A percentile compares a stretch with the other conserved stretches of the same genome.
These are phyloP conservation scores for Gracilariopsis chorda DNA, from an alignment of 23 red algal genomes.

Conservation along the genomic window DNA sequence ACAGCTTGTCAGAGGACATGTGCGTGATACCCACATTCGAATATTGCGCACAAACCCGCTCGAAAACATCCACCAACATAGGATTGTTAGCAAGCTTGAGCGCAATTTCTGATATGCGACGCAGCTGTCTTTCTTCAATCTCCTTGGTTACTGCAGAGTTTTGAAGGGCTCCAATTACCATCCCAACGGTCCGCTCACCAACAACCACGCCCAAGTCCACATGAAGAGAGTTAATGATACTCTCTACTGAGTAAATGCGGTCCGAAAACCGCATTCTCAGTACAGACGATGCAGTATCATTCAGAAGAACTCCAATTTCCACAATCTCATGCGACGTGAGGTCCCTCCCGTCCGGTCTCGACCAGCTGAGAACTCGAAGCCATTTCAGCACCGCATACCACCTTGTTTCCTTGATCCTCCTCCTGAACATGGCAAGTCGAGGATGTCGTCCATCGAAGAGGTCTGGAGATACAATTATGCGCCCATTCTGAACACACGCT, in stretches of 20 bases:
- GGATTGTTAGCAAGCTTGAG: neutral
- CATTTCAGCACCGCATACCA: too few species aligned
- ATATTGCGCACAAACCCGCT: neutral
- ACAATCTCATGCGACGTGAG: neutral
- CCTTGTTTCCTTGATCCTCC: too few species aligned
- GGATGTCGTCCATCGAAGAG: too few species aligned
- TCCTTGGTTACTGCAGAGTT: neutral
- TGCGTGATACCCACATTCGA: neutral
- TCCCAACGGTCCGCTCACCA: neutral
- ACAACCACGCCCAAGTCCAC: neutral
- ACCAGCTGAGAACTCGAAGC: too few species aligned
- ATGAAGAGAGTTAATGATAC: neutral
- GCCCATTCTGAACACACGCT: too few species aligned
- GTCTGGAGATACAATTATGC: too few species aligned
- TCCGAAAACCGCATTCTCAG: neutral
- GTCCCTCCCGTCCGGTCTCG: too few species aligned
- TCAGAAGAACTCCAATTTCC: neutral
- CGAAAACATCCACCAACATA: neutral
- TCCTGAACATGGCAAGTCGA: too few species aligned
- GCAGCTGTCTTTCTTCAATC: neutral
- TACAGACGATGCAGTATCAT: neutral
- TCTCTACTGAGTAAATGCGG: neutral
- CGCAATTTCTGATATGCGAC: neutral
- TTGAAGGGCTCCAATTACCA: neutral
- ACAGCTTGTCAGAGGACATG: neutral